A percentile compares a stretch with the other conserved stretches of the same genome.
These are phyloP conservation scores for Kluyveromyces nonfermentans DNA, from an alignment of 805 yeast genomes.

Conservation along the genomic window DNA sequence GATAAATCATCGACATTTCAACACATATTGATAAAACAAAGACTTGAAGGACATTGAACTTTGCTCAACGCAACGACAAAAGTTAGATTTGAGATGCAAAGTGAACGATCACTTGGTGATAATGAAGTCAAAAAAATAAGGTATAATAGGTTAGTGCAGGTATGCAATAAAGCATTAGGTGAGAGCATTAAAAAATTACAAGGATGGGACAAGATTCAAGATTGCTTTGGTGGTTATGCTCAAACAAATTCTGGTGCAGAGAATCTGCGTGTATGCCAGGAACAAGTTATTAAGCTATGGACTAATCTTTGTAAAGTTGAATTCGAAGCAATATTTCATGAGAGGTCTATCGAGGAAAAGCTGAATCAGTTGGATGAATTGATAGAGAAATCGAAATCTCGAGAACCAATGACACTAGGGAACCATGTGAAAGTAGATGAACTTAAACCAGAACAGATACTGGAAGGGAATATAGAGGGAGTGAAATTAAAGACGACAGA, in stretches of 20 bases:
- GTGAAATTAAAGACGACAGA: conserved; percentile 14
- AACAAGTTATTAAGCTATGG: conserved; percentile 47
- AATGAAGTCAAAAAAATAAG: conserved; percentile 28
- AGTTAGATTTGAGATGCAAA: no score
- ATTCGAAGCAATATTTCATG: conserved; percentile 44
- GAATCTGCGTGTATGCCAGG: conserved; percentile 39
- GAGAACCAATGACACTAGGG: conserved; percentile 6
- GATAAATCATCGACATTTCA: background rate
- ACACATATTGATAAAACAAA: background rate
- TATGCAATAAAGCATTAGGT: conserved; percentile 44
- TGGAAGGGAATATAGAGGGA: conserved; percentile 19
- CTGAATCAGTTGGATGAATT: conserved; percentile 33
- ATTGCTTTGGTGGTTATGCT: conserved; percentile 48
- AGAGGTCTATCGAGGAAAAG: conserved; percentile 32
- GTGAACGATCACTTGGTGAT: no score
- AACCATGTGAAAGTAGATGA: conserved; percentile 12
- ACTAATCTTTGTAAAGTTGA: conserved; percentile 39
- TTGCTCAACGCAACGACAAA: no score
- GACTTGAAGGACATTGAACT: no score
- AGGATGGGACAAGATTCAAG: conserved; percentile 39
- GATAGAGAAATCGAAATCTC: conserved; percentile 27
- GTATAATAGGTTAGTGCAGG: conserved; percentile 39
- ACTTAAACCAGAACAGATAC: conserved; percentile 18
- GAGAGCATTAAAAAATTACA: conserved; percentile 41
- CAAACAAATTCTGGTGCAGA: conserved; percentile 36